A percentile compares a stretch with the other conserved stretches of the same genome.
These are phyloP conservation scores for Jimgerdemannia flammicorona DNA, from an alignment of 192 early-diverging fungal genomes.

Conservation along the genomic window DNA sequence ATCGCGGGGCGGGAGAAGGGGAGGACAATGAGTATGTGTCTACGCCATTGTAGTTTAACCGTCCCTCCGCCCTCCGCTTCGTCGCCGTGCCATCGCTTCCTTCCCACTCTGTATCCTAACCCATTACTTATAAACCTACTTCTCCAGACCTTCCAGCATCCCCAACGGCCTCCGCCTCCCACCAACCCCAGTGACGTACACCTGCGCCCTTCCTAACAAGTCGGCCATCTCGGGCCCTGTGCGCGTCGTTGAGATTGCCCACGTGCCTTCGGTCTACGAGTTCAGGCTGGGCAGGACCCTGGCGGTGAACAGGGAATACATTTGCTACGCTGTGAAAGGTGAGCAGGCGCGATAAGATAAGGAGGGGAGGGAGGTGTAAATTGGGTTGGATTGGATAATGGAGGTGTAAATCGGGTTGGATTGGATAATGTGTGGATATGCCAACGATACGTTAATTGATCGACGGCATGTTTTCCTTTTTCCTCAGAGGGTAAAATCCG, in stretches of 20 bases:
- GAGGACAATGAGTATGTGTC: background rate
- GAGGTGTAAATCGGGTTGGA: background rate
- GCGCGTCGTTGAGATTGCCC: conserved; percentile 36
- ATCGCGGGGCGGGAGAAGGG: background rate
- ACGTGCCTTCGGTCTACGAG: conserved; percentile 37
- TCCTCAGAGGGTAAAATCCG: conserved; percentile 32
- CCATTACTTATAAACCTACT: background rate
- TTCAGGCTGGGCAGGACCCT: conserved; percentile 38
- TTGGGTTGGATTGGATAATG: too few relatives aligned
- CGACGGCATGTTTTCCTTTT: background rate
- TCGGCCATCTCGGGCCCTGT: conserved; percentile 31
- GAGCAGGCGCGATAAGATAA: background rate
- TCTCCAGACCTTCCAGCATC: conserved; percentile 10
- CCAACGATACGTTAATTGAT: too few relatives aligned
- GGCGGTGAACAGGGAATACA: conserved; percentile 38
- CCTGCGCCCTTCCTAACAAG: conserved; percentile 31
- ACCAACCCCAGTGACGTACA: conserved; percentile 18
- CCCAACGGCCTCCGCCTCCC: conserved; percentile 40
- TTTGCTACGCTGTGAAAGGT: conserved; percentile 48
- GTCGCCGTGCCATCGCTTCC: background rate
- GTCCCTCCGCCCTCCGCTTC: too few relatives aligned
- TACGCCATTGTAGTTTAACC: background rate
- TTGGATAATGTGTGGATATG: too few relatives aligned
- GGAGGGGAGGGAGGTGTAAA: background rate
- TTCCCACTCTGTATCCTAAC: background rate